Percentiles rank a stretch among this genome's conserved stretches.
These are phyloP conservation scores for Chromosphaera perkinsii DNA, from an alignment of 208 protist species.

Conservation along the genomic window DNA sequence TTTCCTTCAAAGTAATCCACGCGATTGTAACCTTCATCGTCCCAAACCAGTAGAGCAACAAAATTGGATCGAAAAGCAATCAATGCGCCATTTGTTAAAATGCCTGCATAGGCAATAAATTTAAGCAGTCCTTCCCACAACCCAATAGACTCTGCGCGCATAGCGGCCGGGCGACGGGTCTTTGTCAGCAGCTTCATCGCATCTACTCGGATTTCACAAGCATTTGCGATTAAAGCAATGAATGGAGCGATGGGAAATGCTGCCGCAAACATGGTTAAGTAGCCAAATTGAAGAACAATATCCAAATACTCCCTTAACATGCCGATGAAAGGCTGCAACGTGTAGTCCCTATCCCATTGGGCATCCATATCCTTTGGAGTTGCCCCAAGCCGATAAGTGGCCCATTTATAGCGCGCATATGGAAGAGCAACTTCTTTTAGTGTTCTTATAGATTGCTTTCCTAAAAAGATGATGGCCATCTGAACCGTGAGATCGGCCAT, in stretches of 20 bases:
- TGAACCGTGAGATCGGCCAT: conserved; percentile 17
- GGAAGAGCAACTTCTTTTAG: conserved; percentile 14
- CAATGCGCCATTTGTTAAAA: too few species aligned
- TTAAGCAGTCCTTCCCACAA: too few species aligned
- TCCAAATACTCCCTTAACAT: conserved; percentile 16
- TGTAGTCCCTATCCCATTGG: not conserved
- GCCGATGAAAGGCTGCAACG: not conserved
- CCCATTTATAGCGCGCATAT: not conserved
- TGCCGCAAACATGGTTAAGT: conserved; percentile 25
- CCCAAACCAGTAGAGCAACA: too few species aligned
- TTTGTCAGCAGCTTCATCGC: not conserved
- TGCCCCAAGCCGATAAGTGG: not conserved
- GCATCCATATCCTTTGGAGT: not conserved
- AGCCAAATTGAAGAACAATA: conserved; percentile 32
- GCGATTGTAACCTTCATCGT: too few species aligned
- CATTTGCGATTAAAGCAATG: conserved; percentile 13
- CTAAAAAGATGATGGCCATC: conserved; percentile 6
- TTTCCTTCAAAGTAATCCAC: too few species aligned
- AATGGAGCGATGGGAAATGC: conserved; percentile 27
- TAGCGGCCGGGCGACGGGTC: not conserved
- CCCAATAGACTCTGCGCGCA: conserved; percentile 5
- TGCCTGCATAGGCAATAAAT: too few species aligned
- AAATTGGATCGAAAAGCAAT: too few species aligned
- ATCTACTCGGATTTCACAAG: conserved; percentile 17
- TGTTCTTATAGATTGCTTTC: conserved; percentile 7